Evolutionary conservation across 305 asterid species (phyloP), one percentile per base, ranked within the genome.

Genomic region (Nicotiana rustica): DNA sequence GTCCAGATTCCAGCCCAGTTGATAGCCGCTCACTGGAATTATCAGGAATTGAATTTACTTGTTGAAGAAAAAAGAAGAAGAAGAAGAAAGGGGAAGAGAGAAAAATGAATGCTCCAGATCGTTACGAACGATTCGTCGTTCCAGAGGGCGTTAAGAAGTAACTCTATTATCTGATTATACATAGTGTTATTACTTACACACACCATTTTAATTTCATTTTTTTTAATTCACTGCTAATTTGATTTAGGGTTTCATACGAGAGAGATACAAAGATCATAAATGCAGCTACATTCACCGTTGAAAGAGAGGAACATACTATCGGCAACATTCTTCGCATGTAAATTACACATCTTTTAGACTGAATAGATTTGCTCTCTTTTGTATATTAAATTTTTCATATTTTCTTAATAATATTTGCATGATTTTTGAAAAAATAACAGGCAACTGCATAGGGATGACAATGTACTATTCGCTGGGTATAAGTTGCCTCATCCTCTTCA

Each of bases 401-500:
- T 81, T 6, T 15, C 25, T 17, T 77, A n/a, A 10, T 73, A 15
- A n/a, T 59, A 13, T 19, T 62, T 31, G 21, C 75, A 36, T 66
- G 81, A 15, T 14, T 66, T 25, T 71, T 66, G 25, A 59, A 67
- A 44, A 49, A 44, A 49, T 84, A 67, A 60, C 89, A 95, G 98
- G 99, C 99, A 95, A 65, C 57, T 95, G 88, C 99, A 95, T 83
- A 89, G 99, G 82, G 98, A 95, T 68, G 92, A 90, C 44, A 91
- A 90, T 86, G 96, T 94, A n/a, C 85, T 95, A 35, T 95, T 95
- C 86, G 93, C 99, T 83, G 99, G 98, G 52, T 94, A 95, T 93
- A 95, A 95, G 92, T 86, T 95, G 87, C 99, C 98, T 59, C 98
- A 95, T 69, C 99, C 99, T 19, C 99, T 95, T 57, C 94, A 94